Evolutionary conservation across 345 rosid genomes (phyloP).

Genomic region (Camelina laxa): DNA sequence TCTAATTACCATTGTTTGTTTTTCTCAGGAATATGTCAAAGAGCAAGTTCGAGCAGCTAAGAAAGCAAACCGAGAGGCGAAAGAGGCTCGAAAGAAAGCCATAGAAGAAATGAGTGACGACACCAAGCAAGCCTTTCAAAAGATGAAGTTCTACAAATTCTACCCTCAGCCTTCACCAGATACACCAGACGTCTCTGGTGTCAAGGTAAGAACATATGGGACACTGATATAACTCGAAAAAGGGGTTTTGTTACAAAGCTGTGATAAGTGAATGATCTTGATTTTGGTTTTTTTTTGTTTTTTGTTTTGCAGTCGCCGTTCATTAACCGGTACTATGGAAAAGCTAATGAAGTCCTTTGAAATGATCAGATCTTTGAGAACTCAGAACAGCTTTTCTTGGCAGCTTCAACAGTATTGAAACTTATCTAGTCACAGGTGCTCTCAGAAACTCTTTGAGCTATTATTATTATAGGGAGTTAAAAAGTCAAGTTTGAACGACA

Average conservation of each 20-base stretch:
- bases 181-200: slow-evolving; percentile 74
- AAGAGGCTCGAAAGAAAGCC: slow-evolving; percentile 80
- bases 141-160: slow-evolving; percentile 89
- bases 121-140: slow-evolving; percentile 61
- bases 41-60: slow-evolving; percentile 89
- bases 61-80: slow-evolving; percentile 89
- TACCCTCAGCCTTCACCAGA: slow-evolving; percentile 77
- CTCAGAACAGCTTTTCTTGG: slow-evolving; percentile 30
- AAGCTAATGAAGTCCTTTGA: slow-evolving; percentile 80
- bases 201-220: slow-evolving; percentile 54
- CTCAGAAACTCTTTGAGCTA: slow-evolving; percentile 43
- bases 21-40: slow-evolving; percentile 72
- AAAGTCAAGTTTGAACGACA: slow-evolving; percentile 5
- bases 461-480: background rate
- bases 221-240: background rate
- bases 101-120: slow-evolving; percentile 86
- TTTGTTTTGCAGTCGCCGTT: slow-evolving; percentile 67
- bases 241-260: background rate
- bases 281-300: background rate
- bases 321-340: slow-evolving; percentile 90
- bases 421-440: slow-evolving; percentile 28
- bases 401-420: slow-evolving; percentile 21
- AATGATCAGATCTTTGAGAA: background rate
- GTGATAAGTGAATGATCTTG: background rate
- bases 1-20: slow-evolving; percentile 5